These are phyloP conservation scores for Boletus reticuloceps DNA, from an alignment of 768 basidiomycete species.

Conservation along the genomic window DNA sequence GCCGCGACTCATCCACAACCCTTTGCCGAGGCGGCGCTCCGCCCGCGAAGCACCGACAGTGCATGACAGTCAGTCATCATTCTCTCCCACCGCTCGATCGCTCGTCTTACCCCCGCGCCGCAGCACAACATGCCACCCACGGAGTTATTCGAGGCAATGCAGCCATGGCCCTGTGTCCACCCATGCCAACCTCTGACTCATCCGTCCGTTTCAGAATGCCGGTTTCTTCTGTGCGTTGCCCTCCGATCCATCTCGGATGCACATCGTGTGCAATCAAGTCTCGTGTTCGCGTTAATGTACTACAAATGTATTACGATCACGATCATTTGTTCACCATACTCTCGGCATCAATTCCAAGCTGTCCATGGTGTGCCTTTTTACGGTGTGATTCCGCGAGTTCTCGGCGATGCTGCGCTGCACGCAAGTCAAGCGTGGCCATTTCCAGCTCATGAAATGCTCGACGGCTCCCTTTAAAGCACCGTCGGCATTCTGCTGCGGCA, in stretches of 20 bases:
- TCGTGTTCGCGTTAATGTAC: constrained; percentile 37
- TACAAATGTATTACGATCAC: constrained; percentile 21
- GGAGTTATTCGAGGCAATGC: constrained; percentile 67
- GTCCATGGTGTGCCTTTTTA: constrained; percentile 60
- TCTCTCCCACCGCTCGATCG: constrained; percentile 2
- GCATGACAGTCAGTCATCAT: constrained; percentile 48
- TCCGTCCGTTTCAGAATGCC: constrained; percentile 41
- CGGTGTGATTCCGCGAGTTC: constrained; percentile 56
- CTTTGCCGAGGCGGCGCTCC: constrained; percentile 50
- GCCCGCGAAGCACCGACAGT: constrained; percentile 42
- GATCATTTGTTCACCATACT: constrained; percentile 21
- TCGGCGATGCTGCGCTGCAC: constrained; percentile 55
- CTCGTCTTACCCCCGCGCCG: constrained; percentile 15
- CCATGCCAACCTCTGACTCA: constrained; percentile 4
- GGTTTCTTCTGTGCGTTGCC: constrained; percentile 72
- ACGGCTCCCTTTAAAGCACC: constrained; percentile 39
- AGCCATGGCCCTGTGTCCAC: constrained; percentile 35
- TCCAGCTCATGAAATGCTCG: constrained; percentile 63
- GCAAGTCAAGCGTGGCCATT: constrained; percentile 55
- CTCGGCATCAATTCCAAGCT: constrained; percentile 54
- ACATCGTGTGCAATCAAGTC: constrained; percentile 71
- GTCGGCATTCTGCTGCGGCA: constrained; percentile 39
- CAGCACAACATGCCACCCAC: constrained; percentile 66
- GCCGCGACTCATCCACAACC: constrained; percentile 55
- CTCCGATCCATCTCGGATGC: constrained; percentile 55